Base-by-base conservation (phyloP, 192 early-diverging fungal genomes). In the Entophlyctis helioformis region DNA sequence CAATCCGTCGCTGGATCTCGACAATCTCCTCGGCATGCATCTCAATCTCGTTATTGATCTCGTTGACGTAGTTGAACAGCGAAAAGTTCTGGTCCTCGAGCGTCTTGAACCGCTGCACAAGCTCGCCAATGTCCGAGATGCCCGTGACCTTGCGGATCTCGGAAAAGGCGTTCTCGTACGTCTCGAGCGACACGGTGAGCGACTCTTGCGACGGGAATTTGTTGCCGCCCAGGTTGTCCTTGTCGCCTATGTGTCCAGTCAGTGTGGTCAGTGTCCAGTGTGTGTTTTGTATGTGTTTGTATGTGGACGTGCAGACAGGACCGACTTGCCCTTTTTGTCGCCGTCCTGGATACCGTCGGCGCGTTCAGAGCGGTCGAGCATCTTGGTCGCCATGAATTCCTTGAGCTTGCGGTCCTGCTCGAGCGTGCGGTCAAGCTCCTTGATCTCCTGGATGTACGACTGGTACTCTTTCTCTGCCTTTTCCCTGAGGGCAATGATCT, bases 61-160 rank as follows among this genome's bases (percentile, higher is more conserved):
- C 73, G 50, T 76, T 78, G 48, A 78, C 76, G 56, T 78, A 75
- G 56, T 78, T 78, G 58, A 78, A 78, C 47, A 78, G 65, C 15
- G 67, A 71, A 58, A 78, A 78, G 61, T 72, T 76, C 40, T 75
- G 59, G 48, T 78, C 76, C 50, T 78, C 76, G 3, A 78, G 58
- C 9, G 66, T 66, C 38, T 65, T 72, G 57, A 78, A 76, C 10
- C 69, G 54, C 35, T 59, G 39, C 9, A 78, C 70, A 10, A 78
- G 61, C 34, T 76, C 76, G 25, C 59, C 58, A 13, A 78, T 66
- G 40, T 62, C 60, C 0, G 60, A 58, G 10, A 62, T 60, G 12
- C 72, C 76, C 5, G 76, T 76, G n/a, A 67, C 72, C 29, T 65
- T 60, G 21, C 64, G 60, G 46, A 78, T 74, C 39, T 72, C 54